Evolutionary conservation across 805 yeast species (phyloP).

Genomic region (Nakazawaea ambrosiae): DNA sequence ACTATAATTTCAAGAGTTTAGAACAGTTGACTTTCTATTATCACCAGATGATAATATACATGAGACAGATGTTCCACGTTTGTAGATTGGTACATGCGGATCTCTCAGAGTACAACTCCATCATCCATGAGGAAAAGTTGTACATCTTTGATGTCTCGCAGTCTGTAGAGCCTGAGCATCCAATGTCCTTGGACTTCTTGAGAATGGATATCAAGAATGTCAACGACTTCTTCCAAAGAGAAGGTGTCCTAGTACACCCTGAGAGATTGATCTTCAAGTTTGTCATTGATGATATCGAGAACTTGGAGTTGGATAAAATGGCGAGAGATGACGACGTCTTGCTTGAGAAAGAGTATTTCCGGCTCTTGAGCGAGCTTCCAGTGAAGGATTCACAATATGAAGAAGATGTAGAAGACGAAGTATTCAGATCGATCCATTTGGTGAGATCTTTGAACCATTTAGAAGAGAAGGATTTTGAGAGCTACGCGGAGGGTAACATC

Average conservation of each 20-base stretch:
- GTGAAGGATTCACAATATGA: conserved; percentile 43
- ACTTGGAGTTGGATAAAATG: conserved; percentile 32
- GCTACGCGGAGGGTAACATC: conserved; percentile 72
- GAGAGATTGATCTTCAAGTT: conserved; percentile 80
- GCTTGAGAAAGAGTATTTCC: conserved; percentile 14
- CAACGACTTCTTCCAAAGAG: conserved; percentile 74
- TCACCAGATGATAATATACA: conserved; percentile 72
- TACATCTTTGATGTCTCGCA: conserved; percentile 96
- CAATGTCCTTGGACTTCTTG: conserved; percentile 88
- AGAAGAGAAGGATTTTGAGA: conserved; percentile 84
- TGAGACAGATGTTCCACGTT: conserved; percentile 80
- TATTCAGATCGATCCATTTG: conserved; percentile 74
- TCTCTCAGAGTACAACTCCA: conserved; percentile 87
- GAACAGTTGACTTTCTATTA: conserved; percentile 65
- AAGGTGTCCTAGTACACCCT: conserved; percentile 69
- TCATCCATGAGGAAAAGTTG: conserved; percentile 71
- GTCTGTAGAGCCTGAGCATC: conserved; percentile 96
- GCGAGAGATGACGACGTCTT: conserved; percentile 30
- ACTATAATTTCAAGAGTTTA: conserved; percentile 64
- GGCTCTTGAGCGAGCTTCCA: conserved; percentile 44
- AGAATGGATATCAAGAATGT: conserved; percentile 97
- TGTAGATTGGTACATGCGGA: conserved; percentile 96
- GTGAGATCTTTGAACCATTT: conserved; percentile 76
- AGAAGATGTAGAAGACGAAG: conserved; percentile 69
- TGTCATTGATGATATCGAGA: conserved; percentile 42